These are phyloP conservation scores for Scenedesmus sp. DNA, from an alignment of 163 green algal species.

Conservation along the genomic window DNA sequence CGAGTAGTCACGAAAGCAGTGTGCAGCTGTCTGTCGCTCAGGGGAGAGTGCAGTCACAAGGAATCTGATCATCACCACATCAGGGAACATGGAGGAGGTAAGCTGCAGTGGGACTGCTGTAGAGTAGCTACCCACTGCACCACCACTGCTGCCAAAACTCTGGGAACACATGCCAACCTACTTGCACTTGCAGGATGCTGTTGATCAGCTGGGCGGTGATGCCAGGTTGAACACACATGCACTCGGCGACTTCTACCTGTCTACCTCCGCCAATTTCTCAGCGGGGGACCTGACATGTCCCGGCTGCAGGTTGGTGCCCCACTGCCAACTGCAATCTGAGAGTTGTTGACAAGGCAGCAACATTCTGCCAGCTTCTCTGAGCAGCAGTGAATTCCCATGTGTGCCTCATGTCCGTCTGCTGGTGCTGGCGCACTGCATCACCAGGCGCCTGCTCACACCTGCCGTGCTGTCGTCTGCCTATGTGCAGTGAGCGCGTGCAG, in stretches of 20 bases:
- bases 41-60: too few relatives aligned
- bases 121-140: not conserved
- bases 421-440: not conserved
- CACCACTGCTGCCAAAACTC: not conserved
- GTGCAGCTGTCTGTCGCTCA: not conserved
- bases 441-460: not conserved
- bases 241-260: not conserved
- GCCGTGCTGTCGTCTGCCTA: not conserved
- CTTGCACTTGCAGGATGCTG: not conserved
- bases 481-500: not conserved
- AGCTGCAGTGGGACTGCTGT: not conserved
- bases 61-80: not conserved
- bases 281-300: not conserved
- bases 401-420: not conserved
- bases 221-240: not conserved
- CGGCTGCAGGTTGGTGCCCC: constrained; percentile 28
- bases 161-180: not conserved
- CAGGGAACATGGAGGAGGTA: not conserved
- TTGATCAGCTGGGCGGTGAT: not conserved
- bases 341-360: not conserved
- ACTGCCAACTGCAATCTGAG: not conserved
- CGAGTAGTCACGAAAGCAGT: not conserved
- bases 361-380: not conserved
- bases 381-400: not conserved
- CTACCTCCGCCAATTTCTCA: not conserved